Base-by-base conservation (phyloP, 202 grass and related monocot species). In the Cymbopogon flexuosus region DNA sequence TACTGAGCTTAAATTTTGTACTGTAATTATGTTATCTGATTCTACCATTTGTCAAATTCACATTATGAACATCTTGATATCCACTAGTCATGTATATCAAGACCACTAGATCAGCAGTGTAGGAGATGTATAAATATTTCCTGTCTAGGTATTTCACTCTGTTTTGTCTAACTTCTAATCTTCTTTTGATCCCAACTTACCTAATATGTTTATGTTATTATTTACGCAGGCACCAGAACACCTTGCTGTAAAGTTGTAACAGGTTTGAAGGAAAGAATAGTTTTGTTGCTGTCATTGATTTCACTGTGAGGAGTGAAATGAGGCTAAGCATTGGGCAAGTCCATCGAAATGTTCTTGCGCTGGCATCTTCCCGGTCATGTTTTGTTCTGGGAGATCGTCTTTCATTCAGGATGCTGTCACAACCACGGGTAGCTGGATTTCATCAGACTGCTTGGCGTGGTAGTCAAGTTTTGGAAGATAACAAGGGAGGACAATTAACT, bases 331-430 rank as follows among this genome's bases (percentile, higher is more conserved):
- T 85, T 16, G 81, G 89, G 12, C 85, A 88, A 51, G 75, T 88
- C 61, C 84, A 94, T 41, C 73, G 86, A 68, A 87, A 90, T 83
- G 77, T 91, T 81, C 86, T 97, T 88, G 84, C 84, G 4, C 40
- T 98, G 30, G 86, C 92, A 46, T 97, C 91, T 74, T 87, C 86
- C 2, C 56, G 72, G 34, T 93, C 90, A 76, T 88, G 78, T 77
- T 83, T 88, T 66, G 78, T 93, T 40, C 65, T 91, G 1, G 81
- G 90, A 74, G 78, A 88, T 63, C 76, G 71, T 69, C 73, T 84
- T 57, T 70, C 88, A 1, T 81, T 87, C 77, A 90, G 87, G 73
- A 87, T 76, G 59, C 54, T 89, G 36, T 85, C 81, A 7, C 19
- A 86, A 24, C 77, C 76, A 56, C 80, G 49, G 56, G 54, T 79